phyloP scores from a whole-genome alignment of 2,329 filamentous ascomycete genomes.

The Colletotrichum tabaci region DNA sequence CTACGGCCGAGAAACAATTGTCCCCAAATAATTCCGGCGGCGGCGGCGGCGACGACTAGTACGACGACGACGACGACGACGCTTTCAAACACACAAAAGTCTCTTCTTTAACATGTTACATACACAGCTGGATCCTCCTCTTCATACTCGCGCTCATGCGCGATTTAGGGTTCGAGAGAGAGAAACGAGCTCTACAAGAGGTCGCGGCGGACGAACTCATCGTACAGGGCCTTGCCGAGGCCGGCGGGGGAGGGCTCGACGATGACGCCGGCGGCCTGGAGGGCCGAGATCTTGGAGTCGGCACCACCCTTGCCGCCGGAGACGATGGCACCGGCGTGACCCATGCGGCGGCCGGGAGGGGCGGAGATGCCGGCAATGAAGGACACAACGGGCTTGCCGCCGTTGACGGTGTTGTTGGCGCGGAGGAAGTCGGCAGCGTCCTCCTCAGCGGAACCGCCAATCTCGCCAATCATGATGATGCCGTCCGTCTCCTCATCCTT shows the following conservation, averaged over 20 bases:
- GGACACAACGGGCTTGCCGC: slow-evolving; percentile 92
- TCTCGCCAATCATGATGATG: slow-evolving; percentile 99
- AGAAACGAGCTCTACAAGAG: slow-evolving; percentile 78
- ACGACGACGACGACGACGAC: slow-evolving; percentile 2
- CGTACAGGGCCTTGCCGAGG: slow-evolving; percentile 93
- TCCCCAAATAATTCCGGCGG: slow-evolving; percentile 24
- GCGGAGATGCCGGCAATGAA: slow-evolving; percentile 99
- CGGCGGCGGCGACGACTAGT: neutral
- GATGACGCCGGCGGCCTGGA: slow-evolving; percentile 93
- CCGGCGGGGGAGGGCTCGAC: slow-evolving; percentile 95
- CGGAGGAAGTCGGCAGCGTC: slow-evolving; percentile 97
- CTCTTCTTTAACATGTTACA: slow-evolving; percentile 43
- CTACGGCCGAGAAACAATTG: slow-evolving; percentile 6
- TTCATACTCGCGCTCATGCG: slow-evolving; percentile 2
- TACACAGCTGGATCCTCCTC: slow-evolving; percentile 40
- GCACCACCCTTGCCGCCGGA: slow-evolving; percentile 97
- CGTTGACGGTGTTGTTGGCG: slow-evolving; percentile 88
- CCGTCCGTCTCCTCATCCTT: slow-evolving; percentile 97
- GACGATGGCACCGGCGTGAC: slow-evolving; percentile 98
- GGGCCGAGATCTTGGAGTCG: slow-evolving; percentile 96
- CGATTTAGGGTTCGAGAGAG: slow-evolving; percentile 3
- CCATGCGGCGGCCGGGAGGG: slow-evolving; percentile 96
- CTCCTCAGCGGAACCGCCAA: slow-evolving; percentile 97
- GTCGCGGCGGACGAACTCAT: slow-evolving; percentile 96
- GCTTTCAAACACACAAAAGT: slow-evolving; percentile 28